phyloP scores from a whole-genome alignment of 768 basidiomycete species.

The Butyriboletus loyo region DNA sequence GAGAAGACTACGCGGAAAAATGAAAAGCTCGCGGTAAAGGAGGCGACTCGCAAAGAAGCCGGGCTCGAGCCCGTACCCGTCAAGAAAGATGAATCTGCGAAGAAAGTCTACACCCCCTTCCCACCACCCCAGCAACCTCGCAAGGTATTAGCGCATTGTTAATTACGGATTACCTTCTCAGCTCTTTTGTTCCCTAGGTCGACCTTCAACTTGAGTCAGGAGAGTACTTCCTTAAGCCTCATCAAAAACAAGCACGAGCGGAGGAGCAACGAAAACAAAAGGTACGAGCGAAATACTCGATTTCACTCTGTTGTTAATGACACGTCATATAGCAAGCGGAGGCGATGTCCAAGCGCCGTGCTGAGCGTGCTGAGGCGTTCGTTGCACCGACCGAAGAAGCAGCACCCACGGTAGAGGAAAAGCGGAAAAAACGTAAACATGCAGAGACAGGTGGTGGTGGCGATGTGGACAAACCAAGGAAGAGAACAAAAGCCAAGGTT shows the following conservation, averaged over 20 bases:
- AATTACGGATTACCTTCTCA: conserved; percentile 5
- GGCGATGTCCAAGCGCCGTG: conserved; percentile 62
- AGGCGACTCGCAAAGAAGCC: conserved; percentile 63
- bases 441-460: conserved; percentile 39
- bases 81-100: conserved; percentile 54
- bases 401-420: conserved; percentile 75
- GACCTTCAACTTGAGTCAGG: conserved; percentile 95
- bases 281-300: conserved; percentile 16
- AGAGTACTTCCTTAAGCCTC: conserved; percentile 95
- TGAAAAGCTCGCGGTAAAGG: conserved; percentile 57
- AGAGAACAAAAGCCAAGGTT: conserved; percentile 31
- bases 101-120: conserved; percentile 98
- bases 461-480: conserved; percentile 40
- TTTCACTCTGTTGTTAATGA: not conserved
- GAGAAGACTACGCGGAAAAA: conserved; percentile 94
- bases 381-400: conserved; percentile 81
- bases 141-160: conserved; percentile 54
- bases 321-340: conserved; percentile 66
- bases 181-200: conserved; percentile 43
- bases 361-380: conserved; percentile 83
- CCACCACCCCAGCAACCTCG: conserved; percentile 91
- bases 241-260: conserved; percentile 80
- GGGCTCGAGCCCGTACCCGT: conserved; percentile 46
- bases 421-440: conserved; percentile 53
- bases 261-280: conserved; percentile 71